Evolutionary conservation across 2,329 filamentous ascomycete genomes (phyloP), one percentile per base, ranked within the genome.

Genomic region (Alternaria ventricosa): DNA sequence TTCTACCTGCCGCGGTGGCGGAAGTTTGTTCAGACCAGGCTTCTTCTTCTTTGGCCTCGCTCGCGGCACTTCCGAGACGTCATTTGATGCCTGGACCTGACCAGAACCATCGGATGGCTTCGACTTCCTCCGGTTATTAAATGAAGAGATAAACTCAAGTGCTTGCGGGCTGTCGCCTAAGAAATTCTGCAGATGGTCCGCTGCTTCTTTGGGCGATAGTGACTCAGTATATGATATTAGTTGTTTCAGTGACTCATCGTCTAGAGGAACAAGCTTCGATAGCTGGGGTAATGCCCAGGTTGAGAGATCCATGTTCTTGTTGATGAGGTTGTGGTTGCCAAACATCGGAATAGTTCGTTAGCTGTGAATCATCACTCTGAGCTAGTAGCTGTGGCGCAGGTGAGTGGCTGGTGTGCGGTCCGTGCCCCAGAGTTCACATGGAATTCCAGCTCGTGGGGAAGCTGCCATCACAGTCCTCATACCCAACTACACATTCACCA

Each of bases 131-230:
- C 87, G 88, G 4, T 90, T 87, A 77, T 97, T 98, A 81, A 92
- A 92, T 11, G 87, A 87, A 22, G 89, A 85, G 64, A 92, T 92
- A 75, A 92, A 92, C 70, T 92, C 89, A 55, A 92, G 79, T 2
- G 88, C 87, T 71, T 91, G 89, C 2, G 94, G 88, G 7, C 92
- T 94, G 78, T 97, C 93, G 54, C 95, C 96, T 0, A 99, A 87
- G 57, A 99, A 84, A 75, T 96, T 93, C 78, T 90, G 91, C 65
- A 99, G 90, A 79, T 98, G 93, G 45, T 94, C 90, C 55, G 89
- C 93, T 13, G 93, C 92, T 67, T 91, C 92, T 55, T 89, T 82
- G 75, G 91, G 94, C 20, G 93, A 89, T 9, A 98, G 86, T 0
- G 89, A 91, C 36, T 88, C 84, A 3, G 92, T 89, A 78, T 97